phyloP scores from a whole-genome alignment of 1,139 yeast genomes.

The Kluyveromyces sp. region DNA sequence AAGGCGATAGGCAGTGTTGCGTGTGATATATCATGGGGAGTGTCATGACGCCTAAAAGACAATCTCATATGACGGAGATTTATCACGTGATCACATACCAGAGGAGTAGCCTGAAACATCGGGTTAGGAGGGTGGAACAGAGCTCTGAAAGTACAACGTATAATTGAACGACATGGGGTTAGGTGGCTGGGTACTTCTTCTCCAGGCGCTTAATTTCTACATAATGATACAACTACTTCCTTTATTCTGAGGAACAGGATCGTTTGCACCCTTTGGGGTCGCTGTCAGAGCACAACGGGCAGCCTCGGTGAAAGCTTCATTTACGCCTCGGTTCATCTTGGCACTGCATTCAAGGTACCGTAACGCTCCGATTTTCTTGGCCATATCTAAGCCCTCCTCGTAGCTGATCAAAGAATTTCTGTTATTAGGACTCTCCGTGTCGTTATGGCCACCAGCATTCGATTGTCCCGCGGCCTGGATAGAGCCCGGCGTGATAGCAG shows the following conservation, averaged over 20 bases:
- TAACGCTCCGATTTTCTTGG: conserved; percentile 77
- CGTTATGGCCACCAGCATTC: conserved; percentile 5
- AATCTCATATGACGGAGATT: no score
- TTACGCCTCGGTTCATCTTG: conserved; percentile 87
- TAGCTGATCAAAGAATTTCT: conserved; percentile 47
- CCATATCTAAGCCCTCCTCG: conserved; percentile 81
- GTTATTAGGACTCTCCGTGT: neutral
- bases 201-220: conserved; percentile 18
- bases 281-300: conserved; percentile 94
- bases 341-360: conserved; percentile 91
- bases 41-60: no score
- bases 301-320: conserved; percentile 95
- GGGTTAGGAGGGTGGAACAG: no score
- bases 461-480: conserved; percentile 19
- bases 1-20: no score
- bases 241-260: conserved; percentile 37
- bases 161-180: no score
- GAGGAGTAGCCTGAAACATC: no score
- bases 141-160: no score
- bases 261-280: conserved; percentile 69
- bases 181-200: neutral
- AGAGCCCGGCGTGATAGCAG: conserved; percentile 28
- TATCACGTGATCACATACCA: no score
- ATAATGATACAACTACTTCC: conserved; percentile 38
- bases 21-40: no score